Conservation (phyloP, 108 stramenopile genomes). For the Discostella stelligeroides region DNA sequence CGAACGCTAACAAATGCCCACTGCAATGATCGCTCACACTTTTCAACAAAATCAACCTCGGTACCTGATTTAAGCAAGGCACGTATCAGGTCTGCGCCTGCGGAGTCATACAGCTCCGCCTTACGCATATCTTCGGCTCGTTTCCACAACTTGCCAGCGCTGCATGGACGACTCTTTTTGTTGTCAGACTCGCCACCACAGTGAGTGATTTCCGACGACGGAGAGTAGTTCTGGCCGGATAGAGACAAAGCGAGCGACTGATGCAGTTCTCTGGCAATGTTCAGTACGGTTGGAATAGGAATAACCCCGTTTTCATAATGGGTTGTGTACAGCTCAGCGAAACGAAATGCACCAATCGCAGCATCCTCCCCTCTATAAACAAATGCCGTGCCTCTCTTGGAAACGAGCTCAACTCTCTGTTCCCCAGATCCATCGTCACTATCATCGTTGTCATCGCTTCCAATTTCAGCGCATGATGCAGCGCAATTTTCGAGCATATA, state of each 20-base stretch:
- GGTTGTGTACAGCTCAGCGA: constrained; percentile 47
- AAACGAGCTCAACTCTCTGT: neutral
- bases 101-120: constrained; percentile 55
- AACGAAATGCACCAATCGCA: constrained; percentile 59
- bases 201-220: constrained; percentile 47
- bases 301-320: constrained; percentile 34
- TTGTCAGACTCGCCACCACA: constrained; percentile 34
- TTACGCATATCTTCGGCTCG: constrained; percentile 55
- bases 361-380: constrained; percentile 53
- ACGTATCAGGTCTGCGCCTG: constrained; percentile 54
- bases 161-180: constrained; percentile 39
- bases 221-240: constrained; percentile 22
- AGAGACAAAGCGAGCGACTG: neutral
- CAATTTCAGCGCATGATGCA: constrained; percentile 22
- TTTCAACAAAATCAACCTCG: constrained; percentile 57
- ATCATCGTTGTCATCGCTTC: neutral
- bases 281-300: constrained; percentile 27
- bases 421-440: neutral
- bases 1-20: constrained; percentile 53
- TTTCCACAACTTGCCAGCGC: constrained; percentile 64
- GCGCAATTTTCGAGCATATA: constrained; percentile 53
- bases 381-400: constrained; percentile 6
- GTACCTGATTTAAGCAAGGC: constrained; percentile 58
- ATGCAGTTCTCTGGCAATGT: constrained; percentile 37
- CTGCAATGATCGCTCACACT: constrained; percentile 43